Base-by-base conservation (phyloP, 805 yeast genomes). In the Kodamaea kaohsiungensis region DNA sequence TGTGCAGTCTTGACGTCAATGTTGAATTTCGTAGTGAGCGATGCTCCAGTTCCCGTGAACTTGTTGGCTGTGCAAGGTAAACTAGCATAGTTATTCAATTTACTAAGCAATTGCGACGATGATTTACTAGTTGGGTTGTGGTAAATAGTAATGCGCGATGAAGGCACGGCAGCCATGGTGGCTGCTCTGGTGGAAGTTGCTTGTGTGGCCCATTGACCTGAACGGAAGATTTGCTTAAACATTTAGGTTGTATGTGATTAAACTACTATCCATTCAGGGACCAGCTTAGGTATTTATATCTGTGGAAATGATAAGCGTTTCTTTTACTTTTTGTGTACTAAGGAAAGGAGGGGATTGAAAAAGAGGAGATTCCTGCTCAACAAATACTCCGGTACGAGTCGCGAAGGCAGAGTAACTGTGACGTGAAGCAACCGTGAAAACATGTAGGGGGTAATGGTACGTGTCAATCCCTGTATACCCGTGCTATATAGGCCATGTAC, bases 41-140 rank as follows among this genome's bases (percentile, higher is more conserved):
- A 53, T 42, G 47, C 51, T 16, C 49, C 52, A 15, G 37, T 43
- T 7, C 45, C 46, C 25, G 50, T 35, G 49, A 51, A 53, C 43
- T 51, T 53, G 52, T 56, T 53, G 54, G 39, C 50, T 17, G 61
- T 64, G 61, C 51, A 50, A 30, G 61, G 64, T 59, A 60, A 59
- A 50, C 43, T 62, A 56, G 62, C 52, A 49, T 60, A 66, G 49
- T 56, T 51, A 33, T 49, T 49, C 37, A 65, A 59, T 47, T 61
- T 62, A 25, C 59, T 59, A 48, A 68, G 67, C 49, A 71, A 59
- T 48, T 69, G 69, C 45, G 55, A 58, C 9, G 72, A 68, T 12
- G 61, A 55, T 46, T 59, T 56, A 27, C 68, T 64, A 45, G 63
- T 55, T 22, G 73, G 49, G 58, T 69, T 65, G 63, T 71, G 75